These are phyloP conservation scores for Caryocar brasiliense DNA, from an alignment of 441 rosid genomes.

Conservation along the genomic window DNA sequence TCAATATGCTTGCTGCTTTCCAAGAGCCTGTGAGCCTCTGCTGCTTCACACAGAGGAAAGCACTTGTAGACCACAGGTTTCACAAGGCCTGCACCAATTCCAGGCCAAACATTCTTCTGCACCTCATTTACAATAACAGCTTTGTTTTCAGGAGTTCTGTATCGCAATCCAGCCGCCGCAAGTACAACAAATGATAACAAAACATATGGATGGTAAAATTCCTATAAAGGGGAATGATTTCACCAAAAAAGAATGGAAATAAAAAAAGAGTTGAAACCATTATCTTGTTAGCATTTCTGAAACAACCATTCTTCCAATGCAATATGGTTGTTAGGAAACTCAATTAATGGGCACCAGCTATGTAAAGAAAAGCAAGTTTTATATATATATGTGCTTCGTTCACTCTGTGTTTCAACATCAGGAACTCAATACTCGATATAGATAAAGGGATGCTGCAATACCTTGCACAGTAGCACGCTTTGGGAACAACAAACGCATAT, in stretches of 20 bases:
- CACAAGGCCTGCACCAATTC: slow-evolving; percentile 50
- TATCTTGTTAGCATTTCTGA: too few species aligned
- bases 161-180: slow-evolving; percentile 62
- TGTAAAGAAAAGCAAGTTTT: too few species aligned
- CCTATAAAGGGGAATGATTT: background rate
- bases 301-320: too few species aligned
- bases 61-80: slow-evolving; percentile 54
- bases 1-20: slow-evolving; percentile 72
- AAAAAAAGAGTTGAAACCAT: too few species aligned
- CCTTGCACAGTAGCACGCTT: slow-evolving; percentile 80
- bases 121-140: slow-evolving; percentile 57
- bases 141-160: slow-evolving; percentile 58
- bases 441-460: slow-evolving; percentile 12
- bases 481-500: slow-evolving; percentile 40
- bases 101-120: slow-evolving; percentile 78
- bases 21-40: slow-evolving; percentile 61
- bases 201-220: background rate
- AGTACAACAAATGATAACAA: background rate
- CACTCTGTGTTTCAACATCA: too few species aligned
- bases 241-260: too few species aligned
- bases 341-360: too few species aligned
- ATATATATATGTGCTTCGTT: too few species aligned
- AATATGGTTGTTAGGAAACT: too few species aligned
- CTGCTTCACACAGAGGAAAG: slow-evolving; percentile 49
- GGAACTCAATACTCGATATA: background rate